Base-by-base conservation (phyloP, 345 rosid species). In the Populus tremula region DNA sequence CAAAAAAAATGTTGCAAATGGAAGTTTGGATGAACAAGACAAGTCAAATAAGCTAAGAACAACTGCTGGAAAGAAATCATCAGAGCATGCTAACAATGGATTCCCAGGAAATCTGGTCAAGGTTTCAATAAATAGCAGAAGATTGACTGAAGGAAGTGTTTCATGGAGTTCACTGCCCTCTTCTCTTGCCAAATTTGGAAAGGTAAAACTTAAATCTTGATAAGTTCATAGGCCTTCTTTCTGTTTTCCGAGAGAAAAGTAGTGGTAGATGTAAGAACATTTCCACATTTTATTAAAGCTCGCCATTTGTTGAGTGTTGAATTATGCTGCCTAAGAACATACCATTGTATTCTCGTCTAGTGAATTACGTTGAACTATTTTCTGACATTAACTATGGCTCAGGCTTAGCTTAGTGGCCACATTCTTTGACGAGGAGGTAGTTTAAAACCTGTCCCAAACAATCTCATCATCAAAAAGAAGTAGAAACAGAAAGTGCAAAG, bases 141-240 rank as follows among this genome's bases (percentile, higher is more conserved):
- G 85, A 86, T 77, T 90, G 82, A 90, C 90, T 12, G 92, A 92
- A 69, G 90, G 88, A 74, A 88, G 76, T 84, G 81, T 92, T 82
- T 83, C 93, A 49, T 93, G 99, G 98, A 67, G 71, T 82, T 82
- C 94, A 6, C 95, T 93, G 29, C 95, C 99, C 36, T 85, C 93
- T 31, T 90, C 98, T 72, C 91, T 96, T 84, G 84, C 94, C 29
- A 90, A 83, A 87, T 91, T 93, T 43, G 99, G 99, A 79, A 94
- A 90, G 97, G 99, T 96, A 88, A 77, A n/a, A 10, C 63, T 56
- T 71, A 80, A 61, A 71, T 85, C 63, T 71, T 69, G 71, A 82
- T 70, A 45, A 67, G 54, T 47, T 71, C 47, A 27, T 38, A 35
- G 9, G 36, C 63, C 1, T 62, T 59, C 38, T 75, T 7, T 68